Evolutionary conservation across 805 yeast species (phyloP).

Genomic region (Hyphopichia homilentoma): DNA sequence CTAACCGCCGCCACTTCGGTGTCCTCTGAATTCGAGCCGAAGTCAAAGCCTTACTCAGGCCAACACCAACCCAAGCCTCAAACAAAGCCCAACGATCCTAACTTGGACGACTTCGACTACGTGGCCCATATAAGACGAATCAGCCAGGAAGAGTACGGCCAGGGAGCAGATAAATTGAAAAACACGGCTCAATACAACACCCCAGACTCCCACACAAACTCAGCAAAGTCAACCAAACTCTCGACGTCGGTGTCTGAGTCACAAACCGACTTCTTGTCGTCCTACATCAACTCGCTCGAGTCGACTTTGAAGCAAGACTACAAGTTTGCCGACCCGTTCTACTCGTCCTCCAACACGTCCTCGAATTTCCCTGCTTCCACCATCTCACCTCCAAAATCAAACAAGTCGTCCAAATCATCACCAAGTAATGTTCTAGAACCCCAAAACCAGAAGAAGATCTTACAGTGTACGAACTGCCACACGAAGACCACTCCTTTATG

Average conservation of each 20-base stretch:
- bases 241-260: constrained; percentile 5
- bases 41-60: too few species aligned
- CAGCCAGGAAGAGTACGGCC: constrained; percentile 32
- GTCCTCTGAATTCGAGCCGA: neutral
- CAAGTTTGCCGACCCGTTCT: constrained; percentile 6
- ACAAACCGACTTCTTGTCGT: constrained; percentile 25
- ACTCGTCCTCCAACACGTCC: constrained; percentile 5
- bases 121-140: constrained; percentile 42
- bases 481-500: constrained; percentile 44
- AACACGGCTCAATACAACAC: constrained; percentile 5
- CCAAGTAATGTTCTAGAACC: constrained; percentile 1
- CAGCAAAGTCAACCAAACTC: constrained; percentile 2
- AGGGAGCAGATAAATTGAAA: constrained; percentile 2
- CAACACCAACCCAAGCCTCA: neutral
- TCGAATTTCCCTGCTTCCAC: constrained; percentile 3
- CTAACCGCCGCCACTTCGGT: neutral
- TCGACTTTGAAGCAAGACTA: constrained; percentile 29
- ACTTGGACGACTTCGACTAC: constrained; percentile 40
- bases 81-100: constrained; percentile 19
- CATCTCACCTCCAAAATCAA: constrained; percentile 11
- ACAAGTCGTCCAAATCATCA: constrained; percentile 7
- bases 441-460: constrained; percentile 14
- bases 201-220: constrained; percentile 8
- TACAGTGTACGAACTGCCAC: constrained; percentile 41
- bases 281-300: constrained; percentile 38